Evolutionary conservation across 192 early-diverging fungal genomes (phyloP).

Genomic region (Coemansia sp.): DNA sequence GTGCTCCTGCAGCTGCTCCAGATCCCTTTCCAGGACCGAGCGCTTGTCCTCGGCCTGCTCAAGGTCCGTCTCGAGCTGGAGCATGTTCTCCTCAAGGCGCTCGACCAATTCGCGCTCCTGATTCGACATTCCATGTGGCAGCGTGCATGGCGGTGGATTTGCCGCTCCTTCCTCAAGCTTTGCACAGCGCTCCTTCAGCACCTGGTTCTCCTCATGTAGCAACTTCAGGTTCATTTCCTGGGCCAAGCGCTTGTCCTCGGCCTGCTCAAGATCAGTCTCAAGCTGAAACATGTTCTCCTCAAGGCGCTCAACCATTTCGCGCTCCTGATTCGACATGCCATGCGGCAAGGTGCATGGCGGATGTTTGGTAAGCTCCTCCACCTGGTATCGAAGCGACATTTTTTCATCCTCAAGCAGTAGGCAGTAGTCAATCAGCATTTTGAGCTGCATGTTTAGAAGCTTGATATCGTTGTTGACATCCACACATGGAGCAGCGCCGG

Average conservation of each 20-base stretch:
- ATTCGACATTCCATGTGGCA: conserved; percentile 17
- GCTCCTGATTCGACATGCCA: too few relatives aligned
- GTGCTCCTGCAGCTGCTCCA: not conserved
- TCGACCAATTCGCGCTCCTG: conserved; percentile 9
- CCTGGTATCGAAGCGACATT: too few relatives aligned
- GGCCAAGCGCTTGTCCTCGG: not conserved
- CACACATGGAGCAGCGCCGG: too few relatives aligned
- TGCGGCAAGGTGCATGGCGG: too few relatives aligned
- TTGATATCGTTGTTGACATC: too few relatives aligned
- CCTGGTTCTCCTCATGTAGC: not conserved
- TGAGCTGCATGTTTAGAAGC: too few relatives aligned
- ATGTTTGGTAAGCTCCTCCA: too few relatives aligned
- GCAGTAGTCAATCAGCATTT: too few relatives aligned
- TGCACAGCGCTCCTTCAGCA: conserved; percentile 11
- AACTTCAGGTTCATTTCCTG: too few relatives aligned
- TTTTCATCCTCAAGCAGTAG: too few relatives aligned
- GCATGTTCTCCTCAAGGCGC: not conserved
- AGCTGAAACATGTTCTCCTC: conserved; percentile 17
- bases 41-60: conserved; percentile 19
- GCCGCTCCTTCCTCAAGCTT: conserved; percentile 11
- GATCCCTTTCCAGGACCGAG: conserved; percentile 8
- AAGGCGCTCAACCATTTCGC: too few relatives aligned
- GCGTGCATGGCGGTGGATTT: conserved; percentile 18
- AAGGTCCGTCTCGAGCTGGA: conserved; percentile 22
- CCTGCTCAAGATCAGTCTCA: conserved; percentile 21